These are phyloP conservation scores for Boletus smithii DNA, from an alignment of 1,284 basidiomycete species.

Conservation along the genomic window DNA sequence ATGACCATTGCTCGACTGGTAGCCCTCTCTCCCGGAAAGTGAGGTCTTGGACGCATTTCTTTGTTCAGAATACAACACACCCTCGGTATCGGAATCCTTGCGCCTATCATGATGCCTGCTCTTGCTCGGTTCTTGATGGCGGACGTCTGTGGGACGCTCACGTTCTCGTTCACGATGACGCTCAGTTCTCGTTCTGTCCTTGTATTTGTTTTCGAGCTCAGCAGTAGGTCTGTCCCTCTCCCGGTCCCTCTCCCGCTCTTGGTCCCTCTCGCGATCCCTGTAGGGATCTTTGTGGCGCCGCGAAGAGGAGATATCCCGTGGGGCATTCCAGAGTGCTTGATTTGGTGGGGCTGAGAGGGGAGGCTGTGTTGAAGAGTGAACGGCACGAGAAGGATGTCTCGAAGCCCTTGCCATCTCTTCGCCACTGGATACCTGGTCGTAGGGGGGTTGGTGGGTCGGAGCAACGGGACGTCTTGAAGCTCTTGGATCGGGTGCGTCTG, in stretches of 20 bases:
- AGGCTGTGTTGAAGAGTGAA: constrained; percentile 25
- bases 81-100: constrained; percentile 35
- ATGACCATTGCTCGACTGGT: constrained; percentile 25
- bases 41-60: constrained; percentile 30
- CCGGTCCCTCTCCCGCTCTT: constrained; percentile 21
- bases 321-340: constrained; percentile 25
- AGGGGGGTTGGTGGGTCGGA: constrained; percentile 15
- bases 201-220: constrained; percentile 30
- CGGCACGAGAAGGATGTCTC: constrained; percentile 25
- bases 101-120: constrained; percentile 27
- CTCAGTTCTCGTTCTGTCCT: constrained; percentile 29
- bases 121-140: constrained; percentile 23
- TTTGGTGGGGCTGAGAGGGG: constrained; percentile 20
- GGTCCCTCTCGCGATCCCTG: constrained; percentile 26
- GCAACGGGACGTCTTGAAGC: constrained; percentile 15
- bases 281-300: constrained; percentile 24
- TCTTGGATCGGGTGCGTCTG: constrained; percentile 29
- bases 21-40: constrained; percentile 29
- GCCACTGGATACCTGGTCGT: constrained; percentile 23
- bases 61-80: constrained; percentile 25
- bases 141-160: constrained; percentile 26
- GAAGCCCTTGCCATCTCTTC: constrained; percentile 26
- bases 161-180: constrained; percentile 31
- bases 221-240: constrained; percentile 18
- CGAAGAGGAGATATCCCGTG: constrained; percentile 19